Percentiles rank a stretch among this genome's conserved stretches.
These are phyloP conservation scores for cucumber (Cucumis sativus) DNA, from an alignment of 306 rosid species.

Conservation along the genomic window Cucumber_9930_V3 NC_026660.2:15895001-15895500, in stretches of 20 bases:
- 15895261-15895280: slow-evolving; percentile 98
- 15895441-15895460: not conserved
- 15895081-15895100: slow-evolving; percentile 95
- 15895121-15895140: slow-evolving; percentile 99
- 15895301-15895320: slow-evolving; percentile 11
- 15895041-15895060: slow-evolving; percentile 94
- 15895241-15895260: slow-evolving; percentile 79
- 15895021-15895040: slow-evolving; percentile 33
- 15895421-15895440: not conserved
- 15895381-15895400: not conserved
- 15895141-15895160: slow-evolving; percentile 26
- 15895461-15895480: not conserved
- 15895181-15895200: not conserved
- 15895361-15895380: not conserved
- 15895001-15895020: slow-evolving; percentile 6
- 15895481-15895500: not conserved
- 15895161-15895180: not conserved
- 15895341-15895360: not conserved
- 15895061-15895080: slow-evolving; percentile 98
- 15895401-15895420: not conserved
- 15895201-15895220: slow-evolving; percentile 53
- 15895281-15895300: slow-evolving; percentile 84
- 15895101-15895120: slow-evolving; percentile 87
- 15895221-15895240: slow-evolving; percentile 98
- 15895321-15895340: not conserved